Conservation (phyloP, 83 land plant genomes). For the Picea mariana region DNA sequence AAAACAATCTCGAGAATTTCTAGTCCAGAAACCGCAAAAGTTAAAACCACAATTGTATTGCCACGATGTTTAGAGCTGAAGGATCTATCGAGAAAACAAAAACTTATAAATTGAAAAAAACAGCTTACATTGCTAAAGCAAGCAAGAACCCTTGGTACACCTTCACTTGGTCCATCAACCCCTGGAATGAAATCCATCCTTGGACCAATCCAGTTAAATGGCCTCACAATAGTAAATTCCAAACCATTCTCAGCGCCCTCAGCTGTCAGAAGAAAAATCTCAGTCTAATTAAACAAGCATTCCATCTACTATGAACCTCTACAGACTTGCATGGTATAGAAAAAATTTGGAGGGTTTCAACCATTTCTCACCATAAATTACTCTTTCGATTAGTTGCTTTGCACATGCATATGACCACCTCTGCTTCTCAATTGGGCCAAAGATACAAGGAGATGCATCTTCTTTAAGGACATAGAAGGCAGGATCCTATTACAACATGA, state of each 20-base stretch:
- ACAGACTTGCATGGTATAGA: too few relatives aligned
- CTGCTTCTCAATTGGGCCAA: slow-evolving; percentile 92
- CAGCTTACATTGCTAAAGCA: slow-evolving; percentile 90
- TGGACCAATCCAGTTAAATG: slow-evolving; percentile 99
- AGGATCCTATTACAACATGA: slow-evolving; percentile 59
- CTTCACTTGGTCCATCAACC: slow-evolving; percentile 96
- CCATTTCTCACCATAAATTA: slow-evolving; percentile 70
- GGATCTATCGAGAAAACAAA: too few relatives aligned
- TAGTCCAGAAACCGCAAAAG: too few relatives aligned
- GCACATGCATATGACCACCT: slow-evolving; percentile 99
- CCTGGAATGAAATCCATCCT: slow-evolving; percentile 99
- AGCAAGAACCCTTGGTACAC: slow-evolving; percentile 94
- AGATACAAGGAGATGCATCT: slow-evolving; percentile 91
- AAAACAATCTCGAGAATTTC: too few relatives aligned
- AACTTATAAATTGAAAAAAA: background rate
- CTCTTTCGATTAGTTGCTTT: slow-evolving; percentile 94
- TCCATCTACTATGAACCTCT: too few relatives aligned
- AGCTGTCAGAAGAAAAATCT: slow-evolving; percentile 35
- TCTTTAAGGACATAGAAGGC: slow-evolving; percentile 78
- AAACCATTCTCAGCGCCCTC: slow-evolving; percentile 92
- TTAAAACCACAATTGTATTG: too few relatives aligned
- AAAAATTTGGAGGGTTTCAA: too few relatives aligned
- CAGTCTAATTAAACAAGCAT: too few relatives aligned
- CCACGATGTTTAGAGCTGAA: too few relatives aligned
- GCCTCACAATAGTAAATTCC: slow-evolving; percentile 96